phyloP scores from a whole-genome alignment of 2,329 filamentous ascomycete genomes.

The Herpomyces periplanetae region DNA sequence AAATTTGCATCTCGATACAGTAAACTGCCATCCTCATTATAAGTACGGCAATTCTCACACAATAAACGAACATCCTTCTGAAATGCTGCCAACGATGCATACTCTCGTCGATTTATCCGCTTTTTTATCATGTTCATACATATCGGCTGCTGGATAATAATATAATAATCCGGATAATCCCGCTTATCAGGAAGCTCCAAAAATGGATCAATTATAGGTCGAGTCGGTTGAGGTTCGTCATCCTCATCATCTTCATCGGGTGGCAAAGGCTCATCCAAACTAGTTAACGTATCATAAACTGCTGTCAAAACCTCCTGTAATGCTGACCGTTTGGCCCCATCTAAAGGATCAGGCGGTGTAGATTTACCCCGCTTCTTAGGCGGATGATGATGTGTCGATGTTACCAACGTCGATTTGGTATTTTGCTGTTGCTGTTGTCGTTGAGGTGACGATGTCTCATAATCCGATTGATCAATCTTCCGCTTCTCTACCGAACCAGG shows the following conservation, averaged over 20 bases:
- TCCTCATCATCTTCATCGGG: conserved; percentile 15
- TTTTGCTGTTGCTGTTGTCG: too few relatives aligned
- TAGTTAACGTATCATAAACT: conserved; percentile 42
- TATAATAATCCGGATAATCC: conserved; percentile 75
- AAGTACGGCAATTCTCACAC: conserved; percentile 64
- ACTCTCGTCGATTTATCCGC: conserved; percentile 86
- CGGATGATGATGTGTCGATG: too few relatives aligned
- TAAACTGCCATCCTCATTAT: conserved; percentile 79
- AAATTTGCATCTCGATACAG: conserved; percentile 67
- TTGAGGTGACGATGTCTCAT: too few relatives aligned
- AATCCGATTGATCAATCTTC: too few relatives aligned
- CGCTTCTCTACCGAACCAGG: too few relatives aligned
- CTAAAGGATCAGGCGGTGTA: too few relatives aligned
- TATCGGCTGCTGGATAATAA: conserved; percentile 65
- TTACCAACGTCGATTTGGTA: too few relatives aligned
- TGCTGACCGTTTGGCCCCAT: conserved; percentile 30
- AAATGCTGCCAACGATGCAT: conserved; percentile 40
- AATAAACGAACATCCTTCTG: conserved; percentile 42
- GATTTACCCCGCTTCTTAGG: too few relatives aligned
- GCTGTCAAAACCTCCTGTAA: conserved; percentile 39
- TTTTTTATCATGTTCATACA: conserved; percentile 81
- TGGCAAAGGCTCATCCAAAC: conserved; percentile 36
- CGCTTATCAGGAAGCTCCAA: conserved; percentile 59
- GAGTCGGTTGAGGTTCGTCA: conserved; percentile 17
- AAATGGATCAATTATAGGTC: conserved; percentile 70